These are phyloP conservation scores for Zygnema circumcarinatum DNA, from an alignment of 139 green algal genomes.

Conservation along the genomic window DNA sequence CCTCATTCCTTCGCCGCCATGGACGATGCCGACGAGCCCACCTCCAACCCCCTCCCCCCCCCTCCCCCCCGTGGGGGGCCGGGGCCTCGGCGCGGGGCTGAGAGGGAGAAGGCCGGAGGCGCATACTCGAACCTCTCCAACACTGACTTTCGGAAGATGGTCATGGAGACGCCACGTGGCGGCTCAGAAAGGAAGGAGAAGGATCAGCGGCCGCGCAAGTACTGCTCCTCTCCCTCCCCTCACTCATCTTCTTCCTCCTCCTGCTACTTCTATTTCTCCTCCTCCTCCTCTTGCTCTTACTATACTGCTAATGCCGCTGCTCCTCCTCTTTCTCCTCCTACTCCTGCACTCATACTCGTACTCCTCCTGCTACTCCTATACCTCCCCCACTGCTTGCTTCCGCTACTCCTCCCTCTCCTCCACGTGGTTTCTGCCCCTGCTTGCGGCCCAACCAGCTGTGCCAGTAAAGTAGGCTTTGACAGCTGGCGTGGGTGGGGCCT, in stretches of 20 bases:
- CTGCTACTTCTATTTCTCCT: too few species aligned
- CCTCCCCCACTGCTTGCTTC: too few species aligned
- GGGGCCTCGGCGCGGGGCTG: background rate
- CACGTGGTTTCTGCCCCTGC: background rate
- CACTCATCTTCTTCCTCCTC: too few species aligned
- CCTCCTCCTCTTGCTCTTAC: too few species aligned
- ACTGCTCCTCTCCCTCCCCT: too few species aligned
- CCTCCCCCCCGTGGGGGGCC: background rate
- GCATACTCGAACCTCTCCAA: constrained; percentile 52
- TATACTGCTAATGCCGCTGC: too few species aligned
- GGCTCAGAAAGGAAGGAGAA: background rate
- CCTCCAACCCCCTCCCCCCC: constrained; percentile 41
- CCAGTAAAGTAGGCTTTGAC: background rate
- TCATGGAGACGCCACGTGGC: constrained; percentile 52
- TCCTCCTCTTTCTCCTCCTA: too few species aligned
- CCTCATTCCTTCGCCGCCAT: background rate
- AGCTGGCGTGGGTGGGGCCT: background rate
- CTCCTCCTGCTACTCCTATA: too few species aligned
- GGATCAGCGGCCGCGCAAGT: background rate
- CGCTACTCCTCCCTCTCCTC: background rate
- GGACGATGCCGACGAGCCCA: constrained; percentile 22
- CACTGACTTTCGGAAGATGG: constrained; percentile 57
- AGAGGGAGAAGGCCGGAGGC: constrained; percentile 4
- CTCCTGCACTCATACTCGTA: too few species aligned
- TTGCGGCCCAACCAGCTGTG: background rate